Percentiles rank a stretch among this genome's conserved stretches.
Conservation (phyloP, 2,329 filamentous ascomycete genomes). For the Helicocarpus griseus region DNA sequence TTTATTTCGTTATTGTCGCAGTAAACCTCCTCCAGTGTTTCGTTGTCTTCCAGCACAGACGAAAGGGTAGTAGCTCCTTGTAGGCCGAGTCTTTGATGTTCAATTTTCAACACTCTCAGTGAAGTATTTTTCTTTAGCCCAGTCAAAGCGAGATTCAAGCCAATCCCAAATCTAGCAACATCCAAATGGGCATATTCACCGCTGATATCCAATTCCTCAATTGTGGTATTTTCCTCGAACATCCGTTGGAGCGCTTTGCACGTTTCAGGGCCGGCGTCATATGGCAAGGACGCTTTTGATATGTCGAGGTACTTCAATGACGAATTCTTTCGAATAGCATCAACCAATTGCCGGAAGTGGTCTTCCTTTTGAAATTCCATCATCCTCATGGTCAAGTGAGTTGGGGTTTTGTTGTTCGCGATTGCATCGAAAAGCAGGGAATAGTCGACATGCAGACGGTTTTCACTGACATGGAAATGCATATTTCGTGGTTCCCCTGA, state of each 20-base stretch:
- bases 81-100: slow-evolving; percentile 58
- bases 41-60: slow-evolving; percentile 57
- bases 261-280: slow-evolving; percentile 58
- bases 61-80: slow-evolving; percentile 61
- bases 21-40: slow-evolving; percentile 53
- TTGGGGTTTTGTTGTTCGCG: slow-evolving; percentile 47
- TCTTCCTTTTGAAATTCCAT: slow-evolving; percentile 59
- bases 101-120: slow-evolving; percentile 53
- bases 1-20: slow-evolving; percentile 65
- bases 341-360: slow-evolving; percentile 53
- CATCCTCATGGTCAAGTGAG: slow-evolving; percentile 56
- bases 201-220: slow-evolving; percentile 59
- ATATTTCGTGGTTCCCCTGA: slow-evolving; percentile 45
- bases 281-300: slow-evolving; percentile 59
- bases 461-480: slow-evolving; percentile 58
- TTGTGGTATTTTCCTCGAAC: slow-evolving; percentile 57
- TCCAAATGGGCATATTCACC: slow-evolving; percentile 64
- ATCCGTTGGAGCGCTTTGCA: slow-evolving; percentile 54
- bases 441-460: slow-evolving; percentile 38
- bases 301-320: slow-evolving; percentile 58
- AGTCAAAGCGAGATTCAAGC: slow-evolving; percentile 55
- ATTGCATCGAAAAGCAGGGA: slow-evolving; percentile 35
- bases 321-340: slow-evolving; percentile 52
- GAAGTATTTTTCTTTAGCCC: slow-evolving; percentile 56
- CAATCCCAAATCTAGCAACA: slow-evolving; percentile 58